A percentile compares a stretch with the other conserved stretches of the same genome.
Evolutionary conservation across 805 yeast genomes (phyloP).

Genomic region (Wickerhamomyces bovis): DNA sequence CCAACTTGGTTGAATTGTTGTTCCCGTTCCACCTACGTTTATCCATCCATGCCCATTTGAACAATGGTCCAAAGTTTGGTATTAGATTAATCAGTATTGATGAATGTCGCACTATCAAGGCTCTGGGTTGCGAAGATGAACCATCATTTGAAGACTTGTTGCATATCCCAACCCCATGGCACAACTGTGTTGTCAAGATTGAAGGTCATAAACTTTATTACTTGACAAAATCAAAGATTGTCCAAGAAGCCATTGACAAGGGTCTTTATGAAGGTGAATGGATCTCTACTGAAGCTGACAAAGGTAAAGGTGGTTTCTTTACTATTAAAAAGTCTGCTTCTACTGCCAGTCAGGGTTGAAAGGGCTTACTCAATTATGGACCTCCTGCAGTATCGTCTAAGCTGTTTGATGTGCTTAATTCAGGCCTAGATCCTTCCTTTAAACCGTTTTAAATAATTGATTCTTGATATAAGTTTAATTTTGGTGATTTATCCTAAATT

Average conservation of each 20-base stretch:
- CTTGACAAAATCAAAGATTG: constrained; percentile 32
- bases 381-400: neutral
- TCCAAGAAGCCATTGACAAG: constrained; percentile 29
- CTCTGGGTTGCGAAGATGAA: constrained; percentile 33
- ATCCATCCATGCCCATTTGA: constrained; percentile 57
- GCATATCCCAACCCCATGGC: constrained; percentile 68
- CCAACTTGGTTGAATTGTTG: constrained; percentile 52
- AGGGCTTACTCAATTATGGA: too few relatives aligned
- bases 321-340: constrained; percentile 3
- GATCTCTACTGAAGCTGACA: constrained; percentile 26
- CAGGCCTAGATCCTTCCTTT: neutral
- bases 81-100: constrained; percentile 39
- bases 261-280: constrained; percentile 32
- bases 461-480: too few relatives aligned
- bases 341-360: neutral
- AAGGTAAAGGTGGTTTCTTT: constrained; percentile 30
- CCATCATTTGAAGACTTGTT: constrained; percentile 46
- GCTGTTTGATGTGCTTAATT: too few relatives aligned
- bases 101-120: constrained; percentile 40
- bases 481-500: too few relatives aligned
- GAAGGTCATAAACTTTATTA: constrained; percentile 29
- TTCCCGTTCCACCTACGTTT: constrained; percentile 56
- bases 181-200: constrained; percentile 44
- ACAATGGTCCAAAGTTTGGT: constrained; percentile 56
- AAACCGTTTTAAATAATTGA: neutral